phyloP scores from a whole-genome alignment of 2,329 filamentous ascomycete genomes.

The Botrytis deweyae region DNA sequence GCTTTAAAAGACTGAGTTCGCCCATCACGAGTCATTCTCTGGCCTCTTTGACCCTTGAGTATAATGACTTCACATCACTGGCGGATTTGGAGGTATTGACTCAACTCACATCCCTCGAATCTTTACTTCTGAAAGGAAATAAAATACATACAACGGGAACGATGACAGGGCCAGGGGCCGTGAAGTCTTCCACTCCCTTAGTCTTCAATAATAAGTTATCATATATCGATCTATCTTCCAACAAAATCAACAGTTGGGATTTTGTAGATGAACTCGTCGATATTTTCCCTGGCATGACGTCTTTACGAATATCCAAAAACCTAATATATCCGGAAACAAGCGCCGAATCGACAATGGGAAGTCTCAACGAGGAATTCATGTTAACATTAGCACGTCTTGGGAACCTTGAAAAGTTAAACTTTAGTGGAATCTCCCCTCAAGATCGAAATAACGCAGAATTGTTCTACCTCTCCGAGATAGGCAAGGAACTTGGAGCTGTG shows the following conservation, averaged over 20 bases:
- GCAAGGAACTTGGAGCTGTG: constrained; percentile 66
- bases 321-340: constrained; percentile 64
- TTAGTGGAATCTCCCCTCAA: constrained; percentile 65
- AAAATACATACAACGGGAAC: constrained; percentile 61
- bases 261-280: constrained; percentile 69
- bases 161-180: not conserved
- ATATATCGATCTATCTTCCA: constrained; percentile 73
- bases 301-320: constrained; percentile 81
- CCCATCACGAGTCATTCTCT: constrained; percentile 43
- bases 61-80: constrained; percentile 65
- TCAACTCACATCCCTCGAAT: constrained; percentile 52
- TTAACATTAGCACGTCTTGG: constrained; percentile 75
- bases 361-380: constrained; percentile 83
- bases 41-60: constrained; percentile 66
- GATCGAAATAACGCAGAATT: constrained; percentile 87
- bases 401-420: constrained; percentile 68
- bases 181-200: not conserved
- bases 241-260: constrained; percentile 65
- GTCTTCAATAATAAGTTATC: constrained; percentile 32
- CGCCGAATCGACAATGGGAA: constrained; percentile 45
- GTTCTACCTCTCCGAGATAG: constrained; percentile 87
- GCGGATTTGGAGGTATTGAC: constrained; percentile 56
- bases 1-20: constrained; percentile 52
- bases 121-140: constrained; percentile 75
- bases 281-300: constrained; percentile 70